These are phyloP conservation scores for Metschnikowia dekortorum DNA, from an alignment of 805 yeast genomes.

Conservation along the genomic window DNA sequence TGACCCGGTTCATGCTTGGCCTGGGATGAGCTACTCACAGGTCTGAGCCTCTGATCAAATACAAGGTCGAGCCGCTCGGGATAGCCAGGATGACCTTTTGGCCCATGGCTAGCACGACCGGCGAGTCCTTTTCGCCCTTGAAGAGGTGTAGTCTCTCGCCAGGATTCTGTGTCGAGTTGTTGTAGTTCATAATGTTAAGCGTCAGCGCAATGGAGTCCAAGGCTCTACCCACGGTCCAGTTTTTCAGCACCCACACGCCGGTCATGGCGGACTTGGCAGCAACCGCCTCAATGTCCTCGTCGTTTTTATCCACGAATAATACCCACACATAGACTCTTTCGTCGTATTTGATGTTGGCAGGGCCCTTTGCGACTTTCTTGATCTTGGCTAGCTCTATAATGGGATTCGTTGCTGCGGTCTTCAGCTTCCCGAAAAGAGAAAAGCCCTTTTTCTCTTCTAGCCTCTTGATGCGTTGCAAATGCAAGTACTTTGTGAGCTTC, in stretches of 20 bases:
- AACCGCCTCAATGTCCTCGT: conserved; percentile 23
- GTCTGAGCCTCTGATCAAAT: conserved; percentile 47
- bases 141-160: conserved; percentile 47
- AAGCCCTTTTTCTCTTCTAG: conserved; percentile 16
- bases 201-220: conserved; percentile 49
- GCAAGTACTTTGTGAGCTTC: conserved; percentile 16
- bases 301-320: conserved; percentile 33
- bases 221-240: conserved; percentile 59
- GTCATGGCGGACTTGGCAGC: conserved; percentile 24
- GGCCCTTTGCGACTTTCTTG: conserved; percentile 50
- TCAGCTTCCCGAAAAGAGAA: conserved; percentile 6
- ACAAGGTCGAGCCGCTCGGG: conserved; percentile 47
- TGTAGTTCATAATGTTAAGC: conserved; percentile 45
- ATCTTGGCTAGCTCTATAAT: conserved; percentile 35
- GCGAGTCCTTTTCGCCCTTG: conserved; percentile 26
- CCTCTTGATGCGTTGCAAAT: conserved; percentile 15
- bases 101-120: conserved; percentile 26
- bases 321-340: conserved; percentile 52
- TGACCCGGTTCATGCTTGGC: neutral
- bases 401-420: conserved; percentile 8
- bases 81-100: conserved; percentile 39
- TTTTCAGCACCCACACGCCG: conserved; percentile 46
- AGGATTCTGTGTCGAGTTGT: conserved; percentile 41
- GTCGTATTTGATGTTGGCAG: conserved; percentile 33
- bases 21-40: neutral